phyloP scores from a whole-genome alignment of 1,284 basidiomycete species.

The Boletus sp. region DNA sequence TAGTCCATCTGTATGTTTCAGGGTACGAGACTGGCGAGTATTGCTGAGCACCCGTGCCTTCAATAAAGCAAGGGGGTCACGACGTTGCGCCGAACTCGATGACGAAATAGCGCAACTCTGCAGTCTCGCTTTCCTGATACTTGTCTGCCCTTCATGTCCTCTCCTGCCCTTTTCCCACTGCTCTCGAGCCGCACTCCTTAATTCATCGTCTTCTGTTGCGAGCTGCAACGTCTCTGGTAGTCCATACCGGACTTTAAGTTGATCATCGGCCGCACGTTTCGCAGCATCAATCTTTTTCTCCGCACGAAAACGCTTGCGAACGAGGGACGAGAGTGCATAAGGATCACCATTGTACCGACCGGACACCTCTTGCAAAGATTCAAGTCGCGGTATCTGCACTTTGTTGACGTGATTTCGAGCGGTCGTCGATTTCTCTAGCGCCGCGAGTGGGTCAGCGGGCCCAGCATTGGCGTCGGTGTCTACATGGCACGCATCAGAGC shows the following conservation, averaged over 20 bases:
- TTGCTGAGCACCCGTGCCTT: conserved; percentile 57
- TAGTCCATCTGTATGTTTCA: conserved; percentile 22
- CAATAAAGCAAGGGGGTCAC: conserved; percentile 40
- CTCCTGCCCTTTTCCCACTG: conserved; percentile 54
- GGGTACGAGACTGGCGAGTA: conserved; percentile 36
- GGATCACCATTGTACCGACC: conserved; percentile 81
- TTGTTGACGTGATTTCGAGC: conserved; percentile 70
- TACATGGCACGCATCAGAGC: conserved; percentile 26
- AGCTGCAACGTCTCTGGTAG: conserved; percentile 62
- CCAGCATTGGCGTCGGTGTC: conserved; percentile 69
- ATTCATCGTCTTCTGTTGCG: conserved; percentile 54
- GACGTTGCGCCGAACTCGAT: conserved; percentile 17
- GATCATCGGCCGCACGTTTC: conserved; percentile 63
- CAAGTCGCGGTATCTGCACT: conserved; percentile 72
- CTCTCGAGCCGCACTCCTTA: conserved; percentile 53
- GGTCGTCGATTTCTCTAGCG: conserved; percentile 82
- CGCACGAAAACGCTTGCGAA: conserved; percentile 78
- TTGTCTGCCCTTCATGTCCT: conserved; percentile 40
- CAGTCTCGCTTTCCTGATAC: conserved; percentile 48
- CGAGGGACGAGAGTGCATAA: conserved; percentile 69
- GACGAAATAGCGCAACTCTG: conserved; percentile 31
- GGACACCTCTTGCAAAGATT: conserved; percentile 70
- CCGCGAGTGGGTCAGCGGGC: conserved; percentile 76
- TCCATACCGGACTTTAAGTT: conserved; percentile 68
- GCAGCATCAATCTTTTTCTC: conserved; percentile 77